Conservation (phyloP, 176 grass and related monocot species). For the Oryza rufipogon region DNA sequence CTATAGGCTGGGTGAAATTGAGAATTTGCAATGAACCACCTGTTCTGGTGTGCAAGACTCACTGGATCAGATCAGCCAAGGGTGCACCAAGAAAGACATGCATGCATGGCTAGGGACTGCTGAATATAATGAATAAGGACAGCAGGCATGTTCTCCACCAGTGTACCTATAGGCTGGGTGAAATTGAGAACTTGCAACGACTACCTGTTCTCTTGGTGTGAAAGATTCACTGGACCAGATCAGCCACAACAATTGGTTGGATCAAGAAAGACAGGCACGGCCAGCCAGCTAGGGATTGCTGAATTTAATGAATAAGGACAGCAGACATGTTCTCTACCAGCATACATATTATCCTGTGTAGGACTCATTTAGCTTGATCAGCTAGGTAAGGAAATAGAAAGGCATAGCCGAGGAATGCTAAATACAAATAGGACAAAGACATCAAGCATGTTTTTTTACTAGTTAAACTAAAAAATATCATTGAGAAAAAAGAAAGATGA, state of each 20-base stretch:
- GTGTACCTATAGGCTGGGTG: background rate
- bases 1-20: conserved; percentile 77
- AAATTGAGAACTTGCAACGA: too few relatives aligned
- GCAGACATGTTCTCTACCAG: background rate
- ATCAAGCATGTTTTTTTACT: background rate
- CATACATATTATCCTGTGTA: background rate
- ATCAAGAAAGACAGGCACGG: background rate
- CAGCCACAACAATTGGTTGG: background rate
- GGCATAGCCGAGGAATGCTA: background rate
- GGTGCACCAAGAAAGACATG: background rate
- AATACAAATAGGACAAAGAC: background rate
- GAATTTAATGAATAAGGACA: background rate
- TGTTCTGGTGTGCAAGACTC: conserved; percentile 50
- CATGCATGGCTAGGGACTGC: background rate
- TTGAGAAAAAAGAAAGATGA: background rate
- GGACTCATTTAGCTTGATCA: background rate
- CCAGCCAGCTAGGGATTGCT: background rate
- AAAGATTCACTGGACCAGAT: conserved; percentile 51
- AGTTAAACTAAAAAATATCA: background rate
- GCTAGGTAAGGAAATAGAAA: background rate
- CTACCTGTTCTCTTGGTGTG: conserved; percentile 26
- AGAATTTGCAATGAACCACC: conserved; percentile 37
- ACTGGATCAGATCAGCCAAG: conserved; percentile 30
- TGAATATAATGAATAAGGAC: background rate
- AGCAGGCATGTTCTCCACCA: background rate